Evolutionary conservation across 768 basidiomycete genomes (phyloP).

Genomic region (Fomitopsis pulvina): DNA sequence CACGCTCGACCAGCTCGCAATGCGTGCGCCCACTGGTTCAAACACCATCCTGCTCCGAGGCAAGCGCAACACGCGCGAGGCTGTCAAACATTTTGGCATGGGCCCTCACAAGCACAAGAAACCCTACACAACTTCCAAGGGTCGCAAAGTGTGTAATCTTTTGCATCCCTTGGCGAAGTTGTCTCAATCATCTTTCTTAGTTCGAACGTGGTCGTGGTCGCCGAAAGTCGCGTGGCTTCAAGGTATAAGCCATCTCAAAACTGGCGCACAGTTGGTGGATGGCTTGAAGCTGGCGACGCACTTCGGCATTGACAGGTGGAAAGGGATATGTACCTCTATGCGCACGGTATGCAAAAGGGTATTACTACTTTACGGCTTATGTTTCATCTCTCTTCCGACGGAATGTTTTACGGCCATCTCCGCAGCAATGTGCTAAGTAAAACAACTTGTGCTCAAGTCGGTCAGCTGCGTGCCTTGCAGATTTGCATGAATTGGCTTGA

Average conservation of each 20-base stretch:
- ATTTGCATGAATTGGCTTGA: no score
- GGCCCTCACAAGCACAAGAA: conserved; percentile 98
- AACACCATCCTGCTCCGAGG: conserved; percentile 94
- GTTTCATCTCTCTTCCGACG: conserved; percentile 1
- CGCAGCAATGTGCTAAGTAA: no score
- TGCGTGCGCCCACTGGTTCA: conserved; percentile 88
- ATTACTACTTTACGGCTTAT: not conserved
- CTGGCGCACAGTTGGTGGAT: conserved; percentile 24
- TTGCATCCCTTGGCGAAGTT: no score
- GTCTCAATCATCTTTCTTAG: conserved; percentile 25
- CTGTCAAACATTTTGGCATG: conserved; percentile 98
- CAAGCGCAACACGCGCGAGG: conserved; percentile 88
- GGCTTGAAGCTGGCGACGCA: not conserved
- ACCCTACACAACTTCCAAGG: conserved; percentile 92
- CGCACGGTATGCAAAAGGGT: conserved; percentile 1
- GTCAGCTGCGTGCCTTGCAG: no score
- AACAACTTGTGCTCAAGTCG: no score
- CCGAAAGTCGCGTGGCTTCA: conserved; percentile 97
- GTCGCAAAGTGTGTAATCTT: conserved; percentile 67
- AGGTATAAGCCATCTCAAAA: conserved; percentile 58
- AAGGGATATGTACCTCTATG: conserved; percentile 2
- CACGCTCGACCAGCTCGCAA: conserved; percentile 94
- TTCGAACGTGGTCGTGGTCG: conserved; percentile 99
- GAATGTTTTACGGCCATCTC: conserved; percentile 1
- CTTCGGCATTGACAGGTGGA: not conserved